These are phyloP conservation scores for Fusarium papillatum DNA, from an alignment of 2,329 filamentous ascomycete species.

Conservation along the genomic window DNA sequence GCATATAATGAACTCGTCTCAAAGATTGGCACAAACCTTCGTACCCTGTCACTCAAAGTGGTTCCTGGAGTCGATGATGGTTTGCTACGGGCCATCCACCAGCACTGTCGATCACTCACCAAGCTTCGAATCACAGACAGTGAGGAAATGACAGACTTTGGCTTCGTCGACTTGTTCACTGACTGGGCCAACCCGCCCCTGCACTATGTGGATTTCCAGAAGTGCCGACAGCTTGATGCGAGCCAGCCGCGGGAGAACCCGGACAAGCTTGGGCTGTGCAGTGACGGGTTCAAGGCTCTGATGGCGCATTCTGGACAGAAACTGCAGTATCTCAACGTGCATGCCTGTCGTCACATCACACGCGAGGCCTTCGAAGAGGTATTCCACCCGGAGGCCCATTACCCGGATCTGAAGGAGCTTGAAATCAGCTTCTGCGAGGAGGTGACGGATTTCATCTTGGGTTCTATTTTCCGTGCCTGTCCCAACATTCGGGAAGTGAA, in stretches of 20 bases:
- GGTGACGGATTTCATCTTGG: slow-evolving; percentile 75
- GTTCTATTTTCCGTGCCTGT: slow-evolving; percentile 74
- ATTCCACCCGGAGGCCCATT: slow-evolving; percentile 73
- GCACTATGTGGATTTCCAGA: slow-evolving; percentile 79
- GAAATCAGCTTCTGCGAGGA: slow-evolving; percentile 84
- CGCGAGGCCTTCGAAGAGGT: slow-evolving; percentile 79
- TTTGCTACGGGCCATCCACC: slow-evolving; percentile 79
- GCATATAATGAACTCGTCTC: slow-evolving; percentile 73
- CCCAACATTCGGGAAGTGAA: slow-evolving; percentile 71
- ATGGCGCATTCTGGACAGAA: slow-evolving; percentile 84
- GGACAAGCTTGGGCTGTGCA: slow-evolving; percentile 79
- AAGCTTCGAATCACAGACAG: slow-evolving; percentile 90
- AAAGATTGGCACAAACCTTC: slow-evolving; percentile 74
- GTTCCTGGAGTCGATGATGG: slow-evolving; percentile 77
- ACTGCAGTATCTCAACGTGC: slow-evolving; percentile 80
- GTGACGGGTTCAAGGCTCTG: slow-evolving; percentile 81
- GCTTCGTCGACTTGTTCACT: slow-evolving; percentile 79
- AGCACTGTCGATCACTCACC: slow-evolving; percentile 73
- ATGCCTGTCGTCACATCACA: slow-evolving; percentile 87
- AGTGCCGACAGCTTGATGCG: slow-evolving; percentile 83
- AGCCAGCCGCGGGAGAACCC: slow-evolving; percentile 75
- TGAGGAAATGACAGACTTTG: slow-evolving; percentile 80
- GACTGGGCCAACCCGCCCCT: slow-evolving; percentile 83
- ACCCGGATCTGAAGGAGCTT: slow-evolving; percentile 77
- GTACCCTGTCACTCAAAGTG: slow-evolving; percentile 82